Evolutionary conservation across 1,284 basidiomycete species (phyloP), one percentile per base, ranked within the genome.

Genomic region (Irpex rosettiformis): DNA sequence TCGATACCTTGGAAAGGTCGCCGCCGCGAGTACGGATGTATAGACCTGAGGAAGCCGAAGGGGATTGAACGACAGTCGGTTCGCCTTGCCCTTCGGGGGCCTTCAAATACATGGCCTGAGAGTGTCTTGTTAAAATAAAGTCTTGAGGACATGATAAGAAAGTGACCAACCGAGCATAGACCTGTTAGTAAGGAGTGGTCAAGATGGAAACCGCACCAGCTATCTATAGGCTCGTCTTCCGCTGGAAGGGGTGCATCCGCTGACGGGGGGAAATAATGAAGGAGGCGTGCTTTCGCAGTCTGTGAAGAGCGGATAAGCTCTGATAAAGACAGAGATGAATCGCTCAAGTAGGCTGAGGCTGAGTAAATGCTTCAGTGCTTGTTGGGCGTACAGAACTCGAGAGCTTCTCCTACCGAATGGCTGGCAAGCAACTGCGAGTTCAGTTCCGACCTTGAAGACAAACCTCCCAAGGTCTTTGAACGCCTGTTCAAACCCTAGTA

Each of bases 181-280:
- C 93, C 95, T 0, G 94, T 97, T 49, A 96, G 74, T 33, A 96
- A 75, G 1, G 91, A 93, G 68, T 96, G 93, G 69, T 96, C 94
- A 21, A 89, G 75, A 69, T 91, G 89, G 69, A 90, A 90, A 28
- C 89, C 89, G 72, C 89, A 91, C 83, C 91, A 91, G 61, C 85
- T 91, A 65, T 94, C 91, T 21, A 89, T 76, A 1, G 86, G 78
- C 61, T 88, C 83, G 64, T 88, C 82, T 54, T 84, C 79, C 0
- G 67, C 60, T 1, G 75, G 69, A n/a, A 67, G 60, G 29, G 69
- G 63, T 24, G 66, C 68, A 51, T 72, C 77, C 2, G 77, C 69
- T 40, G 80, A 72, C 1, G 85, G 83, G 6, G 93, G 91, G 69
- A 93, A 97, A 73, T 98, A 98, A 70, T 97, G 94, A 45, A 98